phyloP scores from a whole-genome alignment of 208 protist species.

The Crithidia sp. region DNA sequence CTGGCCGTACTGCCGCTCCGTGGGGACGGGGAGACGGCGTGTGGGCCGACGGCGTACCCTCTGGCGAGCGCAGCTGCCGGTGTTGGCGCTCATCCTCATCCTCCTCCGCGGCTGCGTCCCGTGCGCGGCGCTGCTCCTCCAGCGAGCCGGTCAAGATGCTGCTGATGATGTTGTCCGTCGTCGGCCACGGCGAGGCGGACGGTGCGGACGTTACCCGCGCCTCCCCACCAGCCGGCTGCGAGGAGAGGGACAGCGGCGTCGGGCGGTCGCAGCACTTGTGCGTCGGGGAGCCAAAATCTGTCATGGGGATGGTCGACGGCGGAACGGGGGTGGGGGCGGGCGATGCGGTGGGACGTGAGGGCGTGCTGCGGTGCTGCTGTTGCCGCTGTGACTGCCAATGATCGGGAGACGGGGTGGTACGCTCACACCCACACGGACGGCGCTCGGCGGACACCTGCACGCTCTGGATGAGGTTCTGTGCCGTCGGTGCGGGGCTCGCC shows the following conservation, averaged over 20 bases:
- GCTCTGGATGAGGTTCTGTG: slow-evolving; percentile 39
- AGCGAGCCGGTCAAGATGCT: slow-evolving; percentile 34
- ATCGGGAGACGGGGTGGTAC: slow-evolving; percentile 24
- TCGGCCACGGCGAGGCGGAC: slow-evolving; percentile 49
- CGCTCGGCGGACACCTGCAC: slow-evolving; percentile 41
- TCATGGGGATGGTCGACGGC: slow-evolving; percentile 14
- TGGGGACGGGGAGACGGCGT: slow-evolving; percentile 43
- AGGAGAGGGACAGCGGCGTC: slow-evolving; percentile 32
- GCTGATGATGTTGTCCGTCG: slow-evolving; percentile 44
- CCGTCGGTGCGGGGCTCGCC: slow-evolving; percentile 25
- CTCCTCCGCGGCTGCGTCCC: slow-evolving; percentile 9
- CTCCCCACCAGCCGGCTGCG: slow-evolving; percentile 28
- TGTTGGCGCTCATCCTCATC: neutral
- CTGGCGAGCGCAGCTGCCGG: too few relatives aligned
- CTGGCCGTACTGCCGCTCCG: slow-evolving; percentile 32
- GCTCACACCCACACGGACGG: slow-evolving; percentile 35
- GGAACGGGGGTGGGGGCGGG: slow-evolving; percentile 18
- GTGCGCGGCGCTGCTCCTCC: slow-evolving; percentile 29
- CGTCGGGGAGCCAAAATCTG: slow-evolving; percentile 13
- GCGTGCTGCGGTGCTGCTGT: neutral
- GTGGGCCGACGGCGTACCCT: neutral
- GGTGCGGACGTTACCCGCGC: slow-evolving; percentile 8
- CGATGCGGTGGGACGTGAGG: slow-evolving; percentile 12
- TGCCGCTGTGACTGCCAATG: neutral
- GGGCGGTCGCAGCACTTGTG: slow-evolving; percentile 36